Base-by-base conservation (phyloP, 225 moss, liverwort and hornwort genomes). In the Physcomitrium patens region DNA sequence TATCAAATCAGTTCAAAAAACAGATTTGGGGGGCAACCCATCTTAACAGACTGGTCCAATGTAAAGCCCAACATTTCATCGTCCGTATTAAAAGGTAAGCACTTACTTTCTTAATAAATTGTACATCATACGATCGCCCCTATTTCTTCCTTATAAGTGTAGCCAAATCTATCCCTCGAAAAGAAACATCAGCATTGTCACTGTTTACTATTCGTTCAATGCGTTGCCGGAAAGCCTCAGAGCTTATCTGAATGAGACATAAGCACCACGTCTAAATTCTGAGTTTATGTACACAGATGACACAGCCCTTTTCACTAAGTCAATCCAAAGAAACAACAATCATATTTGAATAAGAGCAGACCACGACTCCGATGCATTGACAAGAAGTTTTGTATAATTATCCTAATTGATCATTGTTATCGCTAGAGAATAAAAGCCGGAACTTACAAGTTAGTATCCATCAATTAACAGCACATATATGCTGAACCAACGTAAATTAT, bases 111-210 rank as follows among this genome's bases (percentile, higher is more conserved):
- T 91, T 91, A 27, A 91, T 84, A 9, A 91, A 82, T 68, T 79
- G 89, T 62, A 91, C 91, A 69, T 91, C 91, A 47, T 91, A 91
- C 1, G 91, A 91, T 80, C 86, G 81, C 52, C 91, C 91, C 70
- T 91, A 91, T 56, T 91, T 91, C 53, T 86, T 86, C 58, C 91
- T 82, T 52, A 91, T 89, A 43, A 91, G 81, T 75, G 76, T 81
- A 16, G 91, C 91, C 47, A 91, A 73, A 80, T 91, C 91, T 61
- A 86, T 91, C 22, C 91, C 91, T 76, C 84, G 79, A 76, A 91
- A 91, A 16, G 80, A 76, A 69, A 84, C 89, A 73, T 91, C 86
- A 52, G 86, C 89, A 62, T 76, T 86, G 53, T 89, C 89, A 66
- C 79, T 86, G 53, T 77, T 80, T 59, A 91, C 13, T 89, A 91